phyloP scores from a whole-genome alignment of 1,139 yeast genomes.

The Suhomyces bolitotheri region DNA sequence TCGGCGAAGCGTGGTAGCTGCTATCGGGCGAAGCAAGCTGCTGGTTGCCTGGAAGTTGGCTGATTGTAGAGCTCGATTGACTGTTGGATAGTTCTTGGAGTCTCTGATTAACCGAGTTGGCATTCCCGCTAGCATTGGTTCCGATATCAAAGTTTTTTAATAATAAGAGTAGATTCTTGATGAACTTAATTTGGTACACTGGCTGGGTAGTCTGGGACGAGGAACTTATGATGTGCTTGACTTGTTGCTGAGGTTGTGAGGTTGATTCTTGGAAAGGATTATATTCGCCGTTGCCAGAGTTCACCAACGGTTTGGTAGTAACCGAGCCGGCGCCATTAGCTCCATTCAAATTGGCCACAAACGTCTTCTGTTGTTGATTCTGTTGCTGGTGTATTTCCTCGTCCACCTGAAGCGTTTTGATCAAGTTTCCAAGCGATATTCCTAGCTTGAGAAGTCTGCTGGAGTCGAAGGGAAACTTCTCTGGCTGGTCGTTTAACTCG shows the following conservation, averaged over 20 bases:
- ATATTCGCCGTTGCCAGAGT: constrained; percentile 5
- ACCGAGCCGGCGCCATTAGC: constrained; percentile 9
- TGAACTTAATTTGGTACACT: constrained; percentile 37
- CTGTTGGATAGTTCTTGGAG: constrained; percentile 14
- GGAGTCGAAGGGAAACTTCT: constrained; percentile 38
- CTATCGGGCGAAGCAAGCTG: constrained; percentile 7
- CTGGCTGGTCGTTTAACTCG: constrained; percentile 22
- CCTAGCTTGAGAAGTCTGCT: constrained; percentile 44
- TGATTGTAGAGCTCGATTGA: constrained; percentile 17
- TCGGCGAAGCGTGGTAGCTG: constrained; percentile 33
- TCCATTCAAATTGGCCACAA: constrained; percentile 16
- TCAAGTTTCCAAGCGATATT: constrained; percentile 45
- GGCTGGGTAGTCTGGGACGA: constrained; percentile 19
- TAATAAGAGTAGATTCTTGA: constrained; percentile 34
- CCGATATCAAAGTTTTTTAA: constrained; percentile 48
- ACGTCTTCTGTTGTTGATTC: constrained; percentile 25
- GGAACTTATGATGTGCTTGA: constrained; percentile 13
- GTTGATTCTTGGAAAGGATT: constrained; percentile 8
- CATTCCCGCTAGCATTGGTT: constrained; percentile 4
- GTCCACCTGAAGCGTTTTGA: constrained; percentile 39
- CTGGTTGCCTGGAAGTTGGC: constrained; percentile 6
- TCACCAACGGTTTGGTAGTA: background rate
- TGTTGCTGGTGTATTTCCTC: constrained; percentile 32
- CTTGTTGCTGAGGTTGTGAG: constrained; percentile 1
- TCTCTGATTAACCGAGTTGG: constrained; percentile 8